These are phyloP conservation scores for Klebsormidium nitens DNA, from an alignment of 139 green algal genomes.

Conservation along the genomic window DNA sequence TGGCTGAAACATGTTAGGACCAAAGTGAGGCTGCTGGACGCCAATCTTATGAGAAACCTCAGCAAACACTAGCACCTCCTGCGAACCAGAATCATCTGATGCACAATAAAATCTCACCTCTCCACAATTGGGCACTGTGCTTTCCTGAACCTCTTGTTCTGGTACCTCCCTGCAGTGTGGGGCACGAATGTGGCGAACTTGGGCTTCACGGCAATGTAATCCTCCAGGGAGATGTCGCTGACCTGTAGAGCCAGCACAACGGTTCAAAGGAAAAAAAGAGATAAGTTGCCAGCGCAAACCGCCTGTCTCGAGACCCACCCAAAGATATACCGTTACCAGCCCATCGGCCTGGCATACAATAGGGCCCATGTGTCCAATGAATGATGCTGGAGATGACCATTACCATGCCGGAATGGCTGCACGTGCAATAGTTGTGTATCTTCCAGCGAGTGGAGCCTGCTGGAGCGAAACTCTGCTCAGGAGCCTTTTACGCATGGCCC, in stretches of 20 bases:
- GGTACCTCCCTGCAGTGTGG: constrained; percentile 96
- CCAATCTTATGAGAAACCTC: too few species aligned
- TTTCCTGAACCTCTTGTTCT: constrained; percentile 98
- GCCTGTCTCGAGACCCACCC: neutral
- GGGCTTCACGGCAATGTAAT: constrained; percentile 98
- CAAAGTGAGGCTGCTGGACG: too few species aligned
- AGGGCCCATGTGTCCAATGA: neutral
- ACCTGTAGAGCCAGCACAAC: constrained; percentile 57
- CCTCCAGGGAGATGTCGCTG: constrained; percentile 95
- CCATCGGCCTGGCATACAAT: neutral
- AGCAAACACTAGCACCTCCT: too few species aligned
- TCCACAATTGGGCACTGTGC: constrained; percentile 98
- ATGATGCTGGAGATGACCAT: neutral
- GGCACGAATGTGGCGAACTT: constrained; percentile 92
- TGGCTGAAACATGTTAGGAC: too few species aligned
- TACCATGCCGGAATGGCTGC: neutral
- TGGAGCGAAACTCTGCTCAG: too few species aligned
- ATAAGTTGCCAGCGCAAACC: constrained; percentile 11
- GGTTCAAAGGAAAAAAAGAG: constrained; percentile 3
- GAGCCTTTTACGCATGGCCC: too few species aligned
- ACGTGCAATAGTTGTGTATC: too few species aligned
- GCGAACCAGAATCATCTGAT: too few species aligned
- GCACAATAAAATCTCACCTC: too few species aligned
- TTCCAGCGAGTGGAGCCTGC: too few species aligned
- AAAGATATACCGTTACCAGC: neutral